Percentiles rank a stretch among this genome's conserved stretches.
Conservation (phyloP, 2,329 filamentous ascomycete species). For the Cercospora brassicicola region DNA sequence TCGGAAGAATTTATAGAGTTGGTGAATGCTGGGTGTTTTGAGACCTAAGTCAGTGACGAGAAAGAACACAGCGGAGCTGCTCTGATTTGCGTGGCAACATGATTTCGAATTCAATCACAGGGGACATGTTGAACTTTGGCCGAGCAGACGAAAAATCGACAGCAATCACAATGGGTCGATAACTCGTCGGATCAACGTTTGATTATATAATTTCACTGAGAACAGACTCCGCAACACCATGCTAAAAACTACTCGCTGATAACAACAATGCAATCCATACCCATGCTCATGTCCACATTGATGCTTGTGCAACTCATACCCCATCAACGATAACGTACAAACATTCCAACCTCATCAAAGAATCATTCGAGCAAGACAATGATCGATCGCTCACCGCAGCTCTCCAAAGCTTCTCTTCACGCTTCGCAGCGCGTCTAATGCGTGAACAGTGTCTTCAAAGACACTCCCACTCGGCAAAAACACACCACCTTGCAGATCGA, state of each 20-base stretch:
- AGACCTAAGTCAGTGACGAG: no score
- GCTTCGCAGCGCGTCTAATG: no score
- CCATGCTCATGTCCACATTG: not conserved
- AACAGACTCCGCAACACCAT: conserved; percentile 9
- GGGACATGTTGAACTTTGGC: no score
- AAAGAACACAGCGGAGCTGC: no score
- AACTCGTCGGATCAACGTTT: not conserved
- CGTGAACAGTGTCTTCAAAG: no score
- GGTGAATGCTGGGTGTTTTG: no score
- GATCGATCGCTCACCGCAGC: not conserved
- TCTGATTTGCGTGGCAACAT: no score
- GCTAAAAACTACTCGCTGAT: conserved; percentile 8
- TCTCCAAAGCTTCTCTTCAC: not conserved
- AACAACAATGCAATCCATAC: not conserved
- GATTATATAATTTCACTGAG: not conserved
- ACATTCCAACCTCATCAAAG: not conserved
- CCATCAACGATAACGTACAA: not conserved
- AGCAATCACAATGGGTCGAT: no score
- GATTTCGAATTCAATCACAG: no score
- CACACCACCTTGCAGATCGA: conserved; percentile 81
- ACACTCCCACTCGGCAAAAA: conserved; percentile 86
- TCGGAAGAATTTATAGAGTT: no score
- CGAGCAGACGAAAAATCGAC: no score
- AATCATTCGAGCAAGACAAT: not conserved
- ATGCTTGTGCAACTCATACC: not conserved